Evolutionary conservation across 2,329 filamentous ascomycete genomes (phyloP), one percentile per base, ranked within the genome.

Genomic region (Aspergillus sp.): DNA sequence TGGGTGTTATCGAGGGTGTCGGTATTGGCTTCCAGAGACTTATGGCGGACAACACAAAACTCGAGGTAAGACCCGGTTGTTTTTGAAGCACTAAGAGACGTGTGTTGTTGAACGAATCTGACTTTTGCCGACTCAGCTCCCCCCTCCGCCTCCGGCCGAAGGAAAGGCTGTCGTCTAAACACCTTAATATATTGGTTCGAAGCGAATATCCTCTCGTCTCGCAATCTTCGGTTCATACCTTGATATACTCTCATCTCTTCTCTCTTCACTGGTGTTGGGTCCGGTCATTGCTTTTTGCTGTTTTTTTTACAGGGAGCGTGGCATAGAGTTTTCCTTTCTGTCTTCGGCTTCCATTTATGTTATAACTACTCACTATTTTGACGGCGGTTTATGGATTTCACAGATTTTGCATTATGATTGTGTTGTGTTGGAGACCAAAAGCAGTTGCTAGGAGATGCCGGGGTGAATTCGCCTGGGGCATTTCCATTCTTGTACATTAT

Each of bases 1-100:
- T 98, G 41, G 93, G 88, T 44, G 91, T 98, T 56, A 97, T 98
- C 55, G 91, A 98, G 72, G 91, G 93, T 61, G 93, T 97, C 47
- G 91, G 91, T 60, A 97, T 98, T 65, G 90, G 88, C 7, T 91
- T 96, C 75, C 86, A 90, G 70, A 85, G 90, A 70, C 90, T 95
- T 85, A 87, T 95, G 81, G 88, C 90, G 32, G 87, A 90, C 54
- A 86, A 85, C 68, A 95, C 89, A 55, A 85, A 85, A 74, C 75
- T 95, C 60, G 89, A 95, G 74, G 83, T 85, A 61, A 59, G 74
- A 32, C 13, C 9, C 13, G n/a, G 13, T 30, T 43, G 19, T 13
- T 41, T 22, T 9, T 13, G 10, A 20, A 13, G 17, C 19, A 13
- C 13, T 25, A 19, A 10, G 1, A 10, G 20, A 44, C 43, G 41